Conservation (phyloP, 202 grass and related monocot genomes). For the Sporobolus alterniflorus region DNA sequence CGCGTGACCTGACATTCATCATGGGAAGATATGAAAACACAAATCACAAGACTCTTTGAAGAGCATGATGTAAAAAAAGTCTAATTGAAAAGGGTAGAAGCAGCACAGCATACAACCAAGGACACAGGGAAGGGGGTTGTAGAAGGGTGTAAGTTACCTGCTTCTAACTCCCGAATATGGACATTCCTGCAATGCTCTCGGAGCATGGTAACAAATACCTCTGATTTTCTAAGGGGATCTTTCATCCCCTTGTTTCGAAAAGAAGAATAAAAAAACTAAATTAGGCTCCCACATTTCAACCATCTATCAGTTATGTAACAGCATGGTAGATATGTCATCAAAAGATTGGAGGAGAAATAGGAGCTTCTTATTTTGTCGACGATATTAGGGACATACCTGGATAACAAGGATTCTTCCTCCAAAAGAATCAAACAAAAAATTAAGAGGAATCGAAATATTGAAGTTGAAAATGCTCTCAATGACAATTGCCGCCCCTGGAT, state of each 20-base stretch:
- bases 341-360: not conserved
- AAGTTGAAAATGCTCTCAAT: constrained; percentile 86
- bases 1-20: constrained; percentile 68
- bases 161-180: constrained; percentile 67
- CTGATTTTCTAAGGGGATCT: constrained; percentile 84
- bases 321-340: constrained; percentile 21
- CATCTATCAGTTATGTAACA: constrained; percentile 20
- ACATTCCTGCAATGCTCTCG: constrained; percentile 72
- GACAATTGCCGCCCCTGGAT: constrained; percentile 79
- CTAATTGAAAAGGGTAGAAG: not conserved
- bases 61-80: not conserved
- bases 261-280: constrained; percentile 16
- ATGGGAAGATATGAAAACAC: not conserved
- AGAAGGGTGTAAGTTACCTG: constrained; percentile 54
- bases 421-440: constrained; percentile 88
- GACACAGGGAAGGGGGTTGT: not conserved
- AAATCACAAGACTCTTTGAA: not conserved
- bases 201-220: constrained; percentile 72
- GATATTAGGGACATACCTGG: constrained; percentile 58
- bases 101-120: not conserved
- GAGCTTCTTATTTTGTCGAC: not conserved
- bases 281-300: constrained; percentile 38
- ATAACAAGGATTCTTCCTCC: constrained; percentile 81
- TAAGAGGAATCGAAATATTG: constrained; percentile 90
- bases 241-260: constrained; percentile 68